Percentiles rank a stretch among this genome's conserved stretches.
Evolutionary conservation across 495 filamentous ascomycete genomes (phyloP).

Genomic region (Acidiella bohemica): DNA sequence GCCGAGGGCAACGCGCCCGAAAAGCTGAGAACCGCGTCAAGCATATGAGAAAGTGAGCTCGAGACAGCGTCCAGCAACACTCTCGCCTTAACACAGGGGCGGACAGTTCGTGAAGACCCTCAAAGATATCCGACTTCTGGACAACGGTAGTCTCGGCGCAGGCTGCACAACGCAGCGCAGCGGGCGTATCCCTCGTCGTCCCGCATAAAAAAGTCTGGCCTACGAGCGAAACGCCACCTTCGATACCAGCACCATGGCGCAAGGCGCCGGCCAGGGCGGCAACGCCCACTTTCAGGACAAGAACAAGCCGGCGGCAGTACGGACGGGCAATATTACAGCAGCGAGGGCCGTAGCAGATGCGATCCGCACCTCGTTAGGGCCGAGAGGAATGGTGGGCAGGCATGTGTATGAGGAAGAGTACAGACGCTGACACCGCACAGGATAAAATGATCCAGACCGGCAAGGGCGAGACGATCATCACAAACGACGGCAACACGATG

Average conservation of each 20-base stretch:
- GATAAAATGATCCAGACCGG: constrained; percentile 99
- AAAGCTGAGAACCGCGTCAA: no score
- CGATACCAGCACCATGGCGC: constrained; percentile 30
- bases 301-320: constrained; percentile 96
- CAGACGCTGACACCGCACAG: constrained; percentile 43
- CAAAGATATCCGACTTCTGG: no score
- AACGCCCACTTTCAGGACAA: constrained; percentile 86
- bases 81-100: no score
- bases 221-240: no score
- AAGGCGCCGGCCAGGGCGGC: constrained; percentile 38
- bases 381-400: constrained; percentile 1
- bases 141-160: no score
- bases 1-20: no score
- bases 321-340: constrained; percentile 88
- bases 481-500: constrained; percentile 99
- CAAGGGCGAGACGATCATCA: constrained; percentile 94
- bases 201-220: no score
- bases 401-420: not conserved
- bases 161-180: no score
- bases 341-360: constrained; percentile 96
- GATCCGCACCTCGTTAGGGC: constrained; percentile 53
- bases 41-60: no score
- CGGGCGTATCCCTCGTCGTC: no score
- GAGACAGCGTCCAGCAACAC: no score
- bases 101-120: no score